phyloP scores from a whole-genome alignment of 129 eudicot genomes.

The Ambrosia trifida region DNA sequence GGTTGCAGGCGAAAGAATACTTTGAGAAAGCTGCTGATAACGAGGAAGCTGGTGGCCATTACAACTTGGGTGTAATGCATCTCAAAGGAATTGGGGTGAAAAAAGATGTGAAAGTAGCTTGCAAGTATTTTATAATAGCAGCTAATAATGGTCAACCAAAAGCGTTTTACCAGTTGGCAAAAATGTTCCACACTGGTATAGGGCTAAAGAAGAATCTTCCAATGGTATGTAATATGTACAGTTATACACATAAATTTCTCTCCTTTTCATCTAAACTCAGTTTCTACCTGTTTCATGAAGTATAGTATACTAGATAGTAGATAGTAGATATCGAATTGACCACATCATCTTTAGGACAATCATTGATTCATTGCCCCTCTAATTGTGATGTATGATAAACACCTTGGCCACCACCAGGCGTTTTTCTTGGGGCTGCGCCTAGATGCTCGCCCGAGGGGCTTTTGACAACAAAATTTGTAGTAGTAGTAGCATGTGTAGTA shows the following conservation, averaged over 20 bases:
- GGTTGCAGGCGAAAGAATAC: conserved; percentile 83
- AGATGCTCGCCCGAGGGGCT: too few species aligned
- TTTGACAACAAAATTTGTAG: too few species aligned
- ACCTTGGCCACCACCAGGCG: background rate
- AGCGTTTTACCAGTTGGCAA: conserved; percentile 93
- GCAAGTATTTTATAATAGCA: conserved; percentile 78
- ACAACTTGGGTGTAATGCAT: conserved; percentile 90
- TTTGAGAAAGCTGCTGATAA: conserved; percentile 95
- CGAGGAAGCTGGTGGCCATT: conserved; percentile 87
- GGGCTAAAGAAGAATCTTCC: conserved; percentile 85
- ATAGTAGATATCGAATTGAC: background rate
- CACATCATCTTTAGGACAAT: conserved; percentile 6
- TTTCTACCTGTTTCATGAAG: background rate
- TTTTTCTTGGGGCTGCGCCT: too few species aligned
- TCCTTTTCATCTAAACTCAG: background rate
- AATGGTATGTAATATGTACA: conserved; percentile 54
- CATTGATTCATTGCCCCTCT: background rate
- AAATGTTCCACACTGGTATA: conserved; percentile 95
- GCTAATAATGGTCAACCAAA: conserved; percentile 90
- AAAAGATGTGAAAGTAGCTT: conserved; percentile 69
- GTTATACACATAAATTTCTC: background rate
- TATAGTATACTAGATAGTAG: background rate
- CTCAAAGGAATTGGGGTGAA: conserved; percentile 93
- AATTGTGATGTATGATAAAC: background rate
- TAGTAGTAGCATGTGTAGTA: background rate